A percentile compares a stretch with the other conserved stretches of the same genome.
Evolutionary conservation across 768 basidiomycete genomes (phyloP).

Genomic region (Naematelia encephala): DNA sequence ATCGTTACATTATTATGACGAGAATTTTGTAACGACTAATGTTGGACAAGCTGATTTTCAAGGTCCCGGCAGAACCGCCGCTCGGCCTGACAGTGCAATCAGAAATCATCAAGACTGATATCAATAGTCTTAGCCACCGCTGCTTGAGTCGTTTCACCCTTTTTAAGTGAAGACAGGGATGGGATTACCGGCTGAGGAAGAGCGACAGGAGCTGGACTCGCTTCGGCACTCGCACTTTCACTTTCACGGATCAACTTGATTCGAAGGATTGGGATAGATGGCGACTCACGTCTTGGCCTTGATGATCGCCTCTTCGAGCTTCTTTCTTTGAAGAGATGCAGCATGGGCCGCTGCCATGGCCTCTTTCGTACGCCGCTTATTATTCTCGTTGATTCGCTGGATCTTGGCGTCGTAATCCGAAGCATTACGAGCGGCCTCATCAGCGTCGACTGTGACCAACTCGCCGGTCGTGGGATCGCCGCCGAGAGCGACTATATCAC

Average conservation of each 20-base stretch:
- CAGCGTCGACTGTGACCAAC: conserved; percentile 15
- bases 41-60: too few relatives aligned
- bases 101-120: conserved; percentile 50
- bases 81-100: too few relatives aligned
- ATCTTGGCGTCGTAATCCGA: conserved; percentile 57
- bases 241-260: neutral
- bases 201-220: conserved; percentile 16
- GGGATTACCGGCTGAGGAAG: conserved; percentile 23
- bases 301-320: conserved; percentile 70
- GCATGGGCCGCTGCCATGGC: conserved; percentile 39
- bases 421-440: conserved; percentile 14
- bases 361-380: conserved; percentile 78
- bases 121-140: conserved; percentile 45
- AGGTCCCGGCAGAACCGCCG: too few relatives aligned
- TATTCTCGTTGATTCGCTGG: conserved; percentile 82
- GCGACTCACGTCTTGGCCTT: conserved; percentile 56
- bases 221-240: conserved; percentile 1
- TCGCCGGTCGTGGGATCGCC: conserved; percentile 38
- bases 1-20: too few relatives aligned
- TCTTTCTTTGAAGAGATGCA: conserved; percentile 59
- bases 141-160: conserved; percentile 37
- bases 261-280: neutral
- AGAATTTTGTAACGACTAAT: too few relatives aligned
- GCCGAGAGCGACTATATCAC: conserved; percentile 61
- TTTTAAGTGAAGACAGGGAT: conserved; percentile 25